Percentiles rank a stretch among this genome's conserved stretches.
These are phyloP conservation scores for Vitis hybrid DNA, from an alignment of 177 flowering plant species.

Conservation along the genomic window DNA sequence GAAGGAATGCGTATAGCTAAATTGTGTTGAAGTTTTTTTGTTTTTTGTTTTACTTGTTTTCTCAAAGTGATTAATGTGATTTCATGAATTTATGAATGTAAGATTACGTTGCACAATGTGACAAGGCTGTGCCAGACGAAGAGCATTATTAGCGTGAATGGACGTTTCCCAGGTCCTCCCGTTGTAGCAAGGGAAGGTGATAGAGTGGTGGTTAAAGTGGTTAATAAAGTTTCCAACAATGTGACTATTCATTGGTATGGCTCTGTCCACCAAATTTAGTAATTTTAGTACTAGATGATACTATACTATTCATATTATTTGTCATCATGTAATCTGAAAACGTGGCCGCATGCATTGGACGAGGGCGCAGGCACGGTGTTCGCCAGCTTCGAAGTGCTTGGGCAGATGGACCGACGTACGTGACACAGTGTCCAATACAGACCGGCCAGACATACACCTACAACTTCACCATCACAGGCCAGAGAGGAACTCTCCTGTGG, in stretches of 20 bases:
- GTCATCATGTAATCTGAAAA: no score
- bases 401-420: slow-evolving; percentile 65
- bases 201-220: slow-evolving; percentile 46
- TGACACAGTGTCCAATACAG: slow-evolving; percentile 67
- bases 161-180: slow-evolving; percentile 53
- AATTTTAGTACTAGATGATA: no score
- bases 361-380: slow-evolving; percentile 52
- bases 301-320: no score
- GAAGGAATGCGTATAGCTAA: not conserved
- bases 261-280: not conserved
- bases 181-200: slow-evolving; percentile 60
- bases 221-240: slow-evolving; percentile 49
- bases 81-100: not conserved
- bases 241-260: slow-evolving; percentile 55
- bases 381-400: slow-evolving; percentile 52
- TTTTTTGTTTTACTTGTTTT: not conserved
- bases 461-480: slow-evolving; percentile 56
- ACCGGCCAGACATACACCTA: slow-evolving; percentile 45
- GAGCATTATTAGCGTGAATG: slow-evolving; percentile 46
- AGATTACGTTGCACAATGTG: slow-evolving; percentile 42
- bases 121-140: slow-evolving; percentile 50
- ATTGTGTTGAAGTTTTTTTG: not conserved
- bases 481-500: slow-evolving; percentile 59
- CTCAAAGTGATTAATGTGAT: not conserved
- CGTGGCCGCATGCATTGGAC: not conserved